Evolutionary conservation across 2,329 filamentous ascomycete genomes (phyloP), one percentile per base, ranked within the genome.

Genomic region (Botrytis hyacinthi): DNA sequence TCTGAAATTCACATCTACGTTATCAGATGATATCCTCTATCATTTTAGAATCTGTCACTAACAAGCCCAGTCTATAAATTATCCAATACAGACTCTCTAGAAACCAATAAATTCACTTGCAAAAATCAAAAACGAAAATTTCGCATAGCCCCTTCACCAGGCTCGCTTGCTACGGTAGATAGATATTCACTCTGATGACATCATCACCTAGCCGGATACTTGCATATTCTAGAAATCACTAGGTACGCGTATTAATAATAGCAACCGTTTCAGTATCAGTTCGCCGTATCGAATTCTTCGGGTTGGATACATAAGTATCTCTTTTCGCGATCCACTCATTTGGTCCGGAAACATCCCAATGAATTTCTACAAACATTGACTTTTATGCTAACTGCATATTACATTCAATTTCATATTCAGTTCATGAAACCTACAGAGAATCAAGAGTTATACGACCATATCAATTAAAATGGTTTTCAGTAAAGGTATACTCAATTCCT

Each of bases 111-210:
- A 54, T 54, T 54, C 51, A 54, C 51, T 54, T 4, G 5, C n/a
- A 8, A 26, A n/a, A 51, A 3, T 6, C 12, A n/a, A 29, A 0
- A 1, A 0, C 26, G 6, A 8, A 0, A 6, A 29, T 16, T 54
- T 8, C 1, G 10, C n/a, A 44, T 14, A 35, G 12, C 18, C 62
- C 63, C 63, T 66, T 66, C 20, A 48, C 44, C 8, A 22, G 14
- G 1, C 46, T 67, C 65, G 65, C 65, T 67, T 51, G 46, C 46
- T 67, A 51, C 46, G 26, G 14, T 12, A 67, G 40, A 16, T 40
- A 54, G 18, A 26, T 54, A 40, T 51, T 51, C 14, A 37, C 44
- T 40, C 14, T 16, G 12, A 54, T 51, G 32, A 54, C 32, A 51
- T 67, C 63, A 66, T 51, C 14, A 20, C 12, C 1, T 29, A 40